These are phyloP conservation scores for Picea mariana DNA, from an alignment of 83 land plant genomes.

Conservation along the genomic window DNA sequence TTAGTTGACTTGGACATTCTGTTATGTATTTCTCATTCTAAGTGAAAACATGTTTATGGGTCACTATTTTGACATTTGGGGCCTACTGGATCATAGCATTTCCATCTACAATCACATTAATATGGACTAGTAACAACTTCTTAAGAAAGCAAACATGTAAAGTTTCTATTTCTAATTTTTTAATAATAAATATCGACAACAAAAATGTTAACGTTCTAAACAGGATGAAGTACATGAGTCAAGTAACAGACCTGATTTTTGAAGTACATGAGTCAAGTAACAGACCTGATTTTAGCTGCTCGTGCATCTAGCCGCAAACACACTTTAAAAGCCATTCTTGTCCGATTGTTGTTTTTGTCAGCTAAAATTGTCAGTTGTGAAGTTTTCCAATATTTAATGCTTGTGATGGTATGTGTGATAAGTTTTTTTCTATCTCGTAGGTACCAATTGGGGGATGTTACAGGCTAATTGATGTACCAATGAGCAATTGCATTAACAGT, in stretches of 20 bases:
- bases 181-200: neutral
- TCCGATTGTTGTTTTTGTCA: neutral
- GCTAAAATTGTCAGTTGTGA: neutral
- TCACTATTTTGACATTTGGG: neutral
- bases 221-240: too few relatives aligned
- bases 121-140: neutral
- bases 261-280: neutral
- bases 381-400: neutral
- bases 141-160: neutral
- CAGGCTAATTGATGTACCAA: constrained; percentile 47
- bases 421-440: constrained; percentile 11
- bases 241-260: too few relatives aligned
- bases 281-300: neutral
- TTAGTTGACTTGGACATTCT: neutral
- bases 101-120: too few relatives aligned
- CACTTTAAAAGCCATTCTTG: neutral
- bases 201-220: neutral
- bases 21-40: neutral
- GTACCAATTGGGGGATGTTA: constrained; percentile 53
- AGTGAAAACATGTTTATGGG: neutral
- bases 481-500: constrained; percentile 46
- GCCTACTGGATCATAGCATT: neutral
- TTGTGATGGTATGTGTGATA: neutral
- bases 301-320: neutral
- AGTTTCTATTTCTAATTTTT: neutral